Evolutionary conservation across 495 filamentous ascomycete genomes (phyloP).

Genomic region (Poronia punctata): DNA sequence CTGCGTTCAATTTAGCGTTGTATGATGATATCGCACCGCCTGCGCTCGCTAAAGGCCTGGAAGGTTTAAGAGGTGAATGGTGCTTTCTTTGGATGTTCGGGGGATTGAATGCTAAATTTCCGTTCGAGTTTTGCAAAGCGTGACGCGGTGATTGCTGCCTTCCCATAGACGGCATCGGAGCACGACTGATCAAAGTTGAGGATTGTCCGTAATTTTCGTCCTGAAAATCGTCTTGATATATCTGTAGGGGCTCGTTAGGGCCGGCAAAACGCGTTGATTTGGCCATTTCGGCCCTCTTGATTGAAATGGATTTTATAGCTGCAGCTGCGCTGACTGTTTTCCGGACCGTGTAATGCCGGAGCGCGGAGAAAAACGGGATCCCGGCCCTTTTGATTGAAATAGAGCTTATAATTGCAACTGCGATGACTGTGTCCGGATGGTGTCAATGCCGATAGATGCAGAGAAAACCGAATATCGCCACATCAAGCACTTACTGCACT

Average conservation of each 20-base stretch:
- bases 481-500: no score
- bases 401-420: no score
- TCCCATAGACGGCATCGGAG: slow-evolving; percentile 45
- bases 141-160: slow-evolving; percentile 33
- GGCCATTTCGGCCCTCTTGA: slow-evolving; percentile 32
- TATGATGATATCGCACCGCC: slow-evolving; percentile 38
- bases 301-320: background rate
- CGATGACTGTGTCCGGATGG: no score
- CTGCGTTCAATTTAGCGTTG: slow-evolving; percentile 43
- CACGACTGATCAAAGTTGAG: slow-evolving; percentile 39
- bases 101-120: slow-evolving; percentile 51
- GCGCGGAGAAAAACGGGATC: slow-evolving; percentile 7
- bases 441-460: no score
- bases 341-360: no score
- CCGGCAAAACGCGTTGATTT: slow-evolving; percentile 53
- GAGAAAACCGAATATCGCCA: no score
- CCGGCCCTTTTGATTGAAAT: slow-evolving; percentile 7
- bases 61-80: slow-evolving; percentile 52
- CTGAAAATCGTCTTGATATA: slow-evolving; percentile 53
- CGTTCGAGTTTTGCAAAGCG: slow-evolving; percentile 44
- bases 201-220: slow-evolving; percentile 33
- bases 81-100: slow-evolving; percentile 42
- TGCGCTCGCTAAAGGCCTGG: slow-evolving; percentile 30
- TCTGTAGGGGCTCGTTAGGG: slow-evolving; percentile 50
- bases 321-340: no score